These are phyloP conservation scores for Lipomyces kockii DNA, from an alignment of 805 yeast species.

Conservation along the genomic window DNA sequence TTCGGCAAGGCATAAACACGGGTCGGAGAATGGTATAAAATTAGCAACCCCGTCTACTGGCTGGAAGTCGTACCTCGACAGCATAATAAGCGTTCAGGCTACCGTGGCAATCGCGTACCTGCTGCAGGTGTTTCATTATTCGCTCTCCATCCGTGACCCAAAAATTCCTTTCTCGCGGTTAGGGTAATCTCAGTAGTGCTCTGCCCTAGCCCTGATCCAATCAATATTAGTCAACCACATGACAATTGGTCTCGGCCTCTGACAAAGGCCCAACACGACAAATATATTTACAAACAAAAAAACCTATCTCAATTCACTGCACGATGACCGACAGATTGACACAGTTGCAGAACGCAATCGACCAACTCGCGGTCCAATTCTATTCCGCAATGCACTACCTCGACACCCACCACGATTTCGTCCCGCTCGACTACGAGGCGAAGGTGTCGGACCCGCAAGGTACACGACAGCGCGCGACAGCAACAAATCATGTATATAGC, in stretches of 20 bases:
- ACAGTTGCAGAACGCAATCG: slow-evolving; percentile 39
- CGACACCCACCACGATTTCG: slow-evolving; percentile 60
- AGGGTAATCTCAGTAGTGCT: no score
- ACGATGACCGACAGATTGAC: slow-evolving; percentile 36
- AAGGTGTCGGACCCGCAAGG: slow-evolving; percentile 33
- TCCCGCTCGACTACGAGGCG: slow-evolving; percentile 37
- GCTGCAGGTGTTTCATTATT: neutral
- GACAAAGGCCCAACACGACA: no score
- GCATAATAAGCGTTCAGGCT: neutral
- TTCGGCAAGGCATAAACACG: slow-evolving; percentile 1
- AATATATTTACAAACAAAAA: no score
- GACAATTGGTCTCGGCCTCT: no score
- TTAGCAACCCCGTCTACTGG: neutral
- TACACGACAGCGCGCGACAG: neutral
- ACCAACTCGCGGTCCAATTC: slow-evolving; percentile 40
- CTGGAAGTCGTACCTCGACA: neutral
- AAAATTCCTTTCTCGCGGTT: no score
- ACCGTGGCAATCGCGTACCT: neutral
- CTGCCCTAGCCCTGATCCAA: no score
- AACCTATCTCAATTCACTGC: neutral
- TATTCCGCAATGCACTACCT: slow-evolving; percentile 39
- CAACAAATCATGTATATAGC: neutral
- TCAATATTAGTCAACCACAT: no score
- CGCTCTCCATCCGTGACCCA: no score
- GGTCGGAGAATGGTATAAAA: neutral